Evolutionary conservation across 805 yeast genomes (phyloP).

Genomic region (Metschnikowia colocasiae): DNA sequence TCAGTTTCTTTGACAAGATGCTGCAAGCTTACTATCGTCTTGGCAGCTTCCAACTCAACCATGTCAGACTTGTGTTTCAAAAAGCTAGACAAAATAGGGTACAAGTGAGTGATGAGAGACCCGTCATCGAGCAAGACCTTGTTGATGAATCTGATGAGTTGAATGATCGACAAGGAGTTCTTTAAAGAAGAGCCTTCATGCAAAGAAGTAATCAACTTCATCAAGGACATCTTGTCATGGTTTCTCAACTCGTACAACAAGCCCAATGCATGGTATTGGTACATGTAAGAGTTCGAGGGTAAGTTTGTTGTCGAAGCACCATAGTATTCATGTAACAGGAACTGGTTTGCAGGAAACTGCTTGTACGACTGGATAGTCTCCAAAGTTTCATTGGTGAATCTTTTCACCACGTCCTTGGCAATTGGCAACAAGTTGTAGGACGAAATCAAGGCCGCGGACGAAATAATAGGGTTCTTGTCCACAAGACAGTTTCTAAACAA

Average conservation of each 20-base stretch:
- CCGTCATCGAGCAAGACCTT: constrained; percentile 70
- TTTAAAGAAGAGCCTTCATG: constrained; percentile 58
- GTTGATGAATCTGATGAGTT: constrained; percentile 78
- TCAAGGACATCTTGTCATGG: constrained; percentile 90
- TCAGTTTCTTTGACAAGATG: constrained; percentile 59
- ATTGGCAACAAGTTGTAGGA: constrained; percentile 87
- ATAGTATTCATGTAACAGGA: constrained; percentile 53
- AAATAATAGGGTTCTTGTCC: constrained; percentile 79
- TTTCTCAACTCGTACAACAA: constrained; percentile 81
- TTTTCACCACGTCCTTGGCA: constrained; percentile 85
- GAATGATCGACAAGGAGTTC: constrained; percentile 79
- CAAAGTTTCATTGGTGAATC: constrained; percentile 92
- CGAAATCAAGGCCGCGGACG: constrained; percentile 91
- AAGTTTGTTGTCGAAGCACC: constrained; percentile 47
- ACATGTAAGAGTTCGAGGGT: constrained; percentile 71
- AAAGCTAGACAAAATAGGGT: constrained; percentile 65
- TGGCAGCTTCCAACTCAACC: constrained; percentile 90
- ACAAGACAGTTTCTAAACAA: constrained; percentile 89
- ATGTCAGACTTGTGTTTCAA: constrained; percentile 78
- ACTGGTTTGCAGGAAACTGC: constrained; percentile 47
- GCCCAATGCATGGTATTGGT: constrained; percentile 96
- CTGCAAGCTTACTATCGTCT: constrained; percentile 55
- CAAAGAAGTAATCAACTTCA: constrained; percentile 83
- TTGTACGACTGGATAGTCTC: constrained; percentile 76
- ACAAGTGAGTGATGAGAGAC: constrained; percentile 54